Evolutionary conservation across 2,329 filamentous ascomycete species (phyloP).

Genomic region (Alternaria sp.): DNA sequence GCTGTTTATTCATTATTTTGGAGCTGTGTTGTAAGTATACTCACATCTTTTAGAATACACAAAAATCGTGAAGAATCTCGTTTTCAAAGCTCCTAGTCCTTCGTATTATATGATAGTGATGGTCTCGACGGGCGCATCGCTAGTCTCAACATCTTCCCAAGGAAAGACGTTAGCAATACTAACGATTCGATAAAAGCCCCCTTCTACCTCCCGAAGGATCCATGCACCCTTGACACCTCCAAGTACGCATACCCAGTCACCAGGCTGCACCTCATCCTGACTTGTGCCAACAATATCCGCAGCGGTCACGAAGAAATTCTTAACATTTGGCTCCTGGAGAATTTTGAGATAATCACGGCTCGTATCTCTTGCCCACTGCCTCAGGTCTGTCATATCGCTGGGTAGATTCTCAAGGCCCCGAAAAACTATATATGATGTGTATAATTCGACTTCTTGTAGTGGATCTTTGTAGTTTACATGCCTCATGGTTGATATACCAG

Average conservation of each 20-base stretch:
- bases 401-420: neutral
- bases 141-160: neutral
- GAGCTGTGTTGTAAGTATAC: no score
- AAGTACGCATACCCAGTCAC: neutral
- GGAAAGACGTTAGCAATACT: neutral
- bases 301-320: neutral
- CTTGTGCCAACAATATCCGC: neutral
- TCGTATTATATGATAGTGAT: neutral
- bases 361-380: neutral
- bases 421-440: neutral
- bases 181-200: neutral
- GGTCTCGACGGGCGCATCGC: neutral
- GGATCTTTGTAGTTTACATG: neutral
- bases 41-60: no score
- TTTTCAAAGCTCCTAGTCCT: accelerated
- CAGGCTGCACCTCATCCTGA: neutral
- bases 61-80: neutral
- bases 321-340: neutral
- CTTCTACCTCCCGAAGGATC: neutral
- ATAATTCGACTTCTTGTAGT: neutral
- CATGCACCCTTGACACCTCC: accelerated
- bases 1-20: no score
- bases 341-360: neutral
- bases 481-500: no score
- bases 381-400: neutral